Evolutionary conservation across 257 asterid species (phyloP).

Genomic region (Hygrophila difformis): DNA sequence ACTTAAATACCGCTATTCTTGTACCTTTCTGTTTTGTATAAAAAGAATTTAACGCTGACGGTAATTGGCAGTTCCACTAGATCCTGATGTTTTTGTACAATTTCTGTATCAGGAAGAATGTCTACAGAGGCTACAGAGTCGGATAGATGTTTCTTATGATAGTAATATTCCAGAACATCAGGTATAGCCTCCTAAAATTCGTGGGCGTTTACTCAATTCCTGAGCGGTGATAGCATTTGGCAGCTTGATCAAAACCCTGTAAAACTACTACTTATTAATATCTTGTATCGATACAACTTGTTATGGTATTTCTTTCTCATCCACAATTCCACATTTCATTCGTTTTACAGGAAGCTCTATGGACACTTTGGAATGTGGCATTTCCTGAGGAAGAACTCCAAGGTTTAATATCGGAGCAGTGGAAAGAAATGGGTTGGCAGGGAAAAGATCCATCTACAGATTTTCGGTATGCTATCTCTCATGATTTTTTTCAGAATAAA

Average conservation of each 20-base stretch:
- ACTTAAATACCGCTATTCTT: no score
- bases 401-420: constrained; percentile 94
- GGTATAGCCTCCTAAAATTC: constrained; percentile 40
- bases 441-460: constrained; percentile 99
- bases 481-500: no score
- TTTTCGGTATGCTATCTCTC: constrained; percentile 65
- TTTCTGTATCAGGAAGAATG: constrained; percentile 64
- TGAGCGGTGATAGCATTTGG: no score
- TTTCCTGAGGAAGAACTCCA: constrained; percentile 75
- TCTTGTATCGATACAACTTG: no score
- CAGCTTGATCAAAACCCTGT: no score
- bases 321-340: no score
- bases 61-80: constrained; percentile 11
- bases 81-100: constrained; percentile 19
- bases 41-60: not conserved
- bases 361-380: constrained; percentile 79
- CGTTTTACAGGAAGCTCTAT: constrained; percentile 61
- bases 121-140: constrained; percentile 70
- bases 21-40: no score
- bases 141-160: constrained; percentile 78
- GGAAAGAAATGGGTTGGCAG: constrained; percentile 99
- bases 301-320: not conserved
- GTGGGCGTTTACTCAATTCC: not conserved
- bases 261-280: no score
- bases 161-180: constrained; percentile 74